These are phyloP conservation scores for Gossypium raimondii DNA, from an alignment of 345 rosid genomes.

Conservation along the genomic window DNA sequence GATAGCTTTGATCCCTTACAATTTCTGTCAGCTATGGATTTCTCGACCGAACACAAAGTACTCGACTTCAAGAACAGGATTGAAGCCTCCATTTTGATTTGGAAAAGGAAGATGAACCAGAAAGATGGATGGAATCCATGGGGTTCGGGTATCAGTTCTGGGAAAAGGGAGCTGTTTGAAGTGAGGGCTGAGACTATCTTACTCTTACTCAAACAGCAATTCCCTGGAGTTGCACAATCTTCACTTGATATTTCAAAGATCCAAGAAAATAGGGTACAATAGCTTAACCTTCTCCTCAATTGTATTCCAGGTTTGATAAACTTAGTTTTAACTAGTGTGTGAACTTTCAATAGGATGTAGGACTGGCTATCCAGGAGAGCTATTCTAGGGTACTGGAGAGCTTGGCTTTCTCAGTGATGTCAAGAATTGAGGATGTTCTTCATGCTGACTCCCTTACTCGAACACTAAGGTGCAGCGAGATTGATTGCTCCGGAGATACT, in stretches of 20 bases:
- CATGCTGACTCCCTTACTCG: constrained; percentile 49
- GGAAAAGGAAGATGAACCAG: constrained; percentile 79
- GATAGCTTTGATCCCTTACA: constrained; percentile 78
- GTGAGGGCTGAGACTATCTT: constrained; percentile 85
- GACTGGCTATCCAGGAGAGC: constrained; percentile 88
- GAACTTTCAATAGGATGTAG: constrained; percentile 60
- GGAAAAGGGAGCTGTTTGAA: constrained; percentile 90
- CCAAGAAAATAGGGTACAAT: constrained; percentile 64
- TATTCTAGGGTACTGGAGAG: constrained; percentile 88
- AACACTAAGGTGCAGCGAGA: constrained; percentile 8
- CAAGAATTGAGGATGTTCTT: constrained; percentile 88
- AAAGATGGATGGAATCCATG: constrained; percentile 83
- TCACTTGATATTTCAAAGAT: constrained; percentile 86
- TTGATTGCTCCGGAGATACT: not conserved
- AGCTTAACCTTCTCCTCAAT: not conserved
- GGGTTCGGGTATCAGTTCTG: constrained; percentile 83
- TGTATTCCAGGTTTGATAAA: not conserved
- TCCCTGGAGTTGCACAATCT: constrained; percentile 87
- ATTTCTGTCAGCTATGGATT: constrained; percentile 67
- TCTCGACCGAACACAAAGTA: constrained; percentile 79
- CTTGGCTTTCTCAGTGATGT: constrained; percentile 71
- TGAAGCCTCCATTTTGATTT: constrained; percentile 89
- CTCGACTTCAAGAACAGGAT: constrained; percentile 84
- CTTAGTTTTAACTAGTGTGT: not conserved
- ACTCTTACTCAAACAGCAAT: constrained; percentile 67